Evolutionary conservation across 2,329 filamentous ascomycete genomes (phyloP), one percentile per base, ranked within the genome.

Genomic region (Bipolaris sorokiniana): DNA sequence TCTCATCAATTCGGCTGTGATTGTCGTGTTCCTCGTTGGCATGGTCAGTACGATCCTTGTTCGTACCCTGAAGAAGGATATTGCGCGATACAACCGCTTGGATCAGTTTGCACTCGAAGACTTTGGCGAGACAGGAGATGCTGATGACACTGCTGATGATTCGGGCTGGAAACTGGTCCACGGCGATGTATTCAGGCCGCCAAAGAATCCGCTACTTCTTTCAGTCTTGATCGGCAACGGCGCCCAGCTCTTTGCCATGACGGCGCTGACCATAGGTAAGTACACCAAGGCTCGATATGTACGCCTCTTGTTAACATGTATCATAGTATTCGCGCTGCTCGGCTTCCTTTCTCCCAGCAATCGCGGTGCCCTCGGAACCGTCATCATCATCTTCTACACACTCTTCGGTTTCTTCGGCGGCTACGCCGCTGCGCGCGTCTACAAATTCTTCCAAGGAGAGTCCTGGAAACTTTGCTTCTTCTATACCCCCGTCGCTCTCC

Each of bases 91-190:
- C 82, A 99, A 99, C 80, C 88, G 94, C 33, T 84, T 99, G 37
- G 94, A 99, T 70, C 88, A 91, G 73, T 91, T 97, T 77, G 91
- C 90, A 66, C 83, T 98, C 33, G 94, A 97, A 59, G 94, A 98
- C 73, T 83, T 98, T 34, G 89, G 90, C 38, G 91, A 90, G 38
- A 91, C 88, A 37, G 88, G 84, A 9, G 79, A 81, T 9, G 82
- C 92, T 5, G 94, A 97, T 65, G 94, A 98, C 70, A 94, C 93
- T 33, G 93, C 97, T 76, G 95, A 99, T 72, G 95, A 99, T 76
- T 97, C 93, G 9, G 95, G 95, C 59, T 99, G 95, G 95, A 99
- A 99, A 79, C 81, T 99, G 46, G 93, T 99, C 0, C 95, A 99
- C 70, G 95, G 95, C 51, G 95, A 99, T 76, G 94, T 98, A 31